phyloP scores from a whole-genome alignment of 176 grass and related monocot species.

The Oryza nivara region DNA sequence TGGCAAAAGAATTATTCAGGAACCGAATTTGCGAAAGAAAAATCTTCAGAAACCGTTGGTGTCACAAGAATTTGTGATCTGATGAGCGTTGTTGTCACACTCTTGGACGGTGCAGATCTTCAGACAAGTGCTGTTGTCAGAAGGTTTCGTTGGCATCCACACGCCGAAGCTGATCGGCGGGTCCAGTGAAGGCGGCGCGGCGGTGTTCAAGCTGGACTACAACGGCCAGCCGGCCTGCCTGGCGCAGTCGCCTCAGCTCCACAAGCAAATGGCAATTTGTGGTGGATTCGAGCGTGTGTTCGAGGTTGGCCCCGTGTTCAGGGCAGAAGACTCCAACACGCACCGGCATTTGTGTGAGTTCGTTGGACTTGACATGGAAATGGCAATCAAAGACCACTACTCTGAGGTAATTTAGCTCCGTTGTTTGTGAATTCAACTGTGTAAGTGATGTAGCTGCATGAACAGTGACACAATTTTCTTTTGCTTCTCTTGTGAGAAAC shows the following conservation, averaged over 20 bases:
- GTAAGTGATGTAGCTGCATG: neutral
- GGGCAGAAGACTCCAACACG: constrained; percentile 68
- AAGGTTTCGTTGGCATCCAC: constrained; percentile 69
- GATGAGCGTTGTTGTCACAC: neutral
- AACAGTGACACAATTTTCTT: neutral
- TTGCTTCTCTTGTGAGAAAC: neutral
- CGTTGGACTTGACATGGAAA: constrained; percentile 68
- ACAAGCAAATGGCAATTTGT: constrained; percentile 77
- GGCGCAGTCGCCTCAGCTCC: constrained; percentile 80
- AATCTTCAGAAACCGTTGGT: neutral
- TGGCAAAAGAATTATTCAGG: neutral
- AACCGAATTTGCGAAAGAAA: neutral
- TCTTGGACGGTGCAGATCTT: constrained; percentile 40
- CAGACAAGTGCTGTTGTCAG: constrained; percentile 50
- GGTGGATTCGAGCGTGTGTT: constrained; percentile 51
- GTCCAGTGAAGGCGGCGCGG: constrained; percentile 73
- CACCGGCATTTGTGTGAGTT: constrained; percentile 82
- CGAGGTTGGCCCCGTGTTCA: constrained; percentile 52
- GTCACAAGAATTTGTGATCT: neutral
- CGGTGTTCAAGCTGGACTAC: constrained; percentile 79
- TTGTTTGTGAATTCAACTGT: neutral
- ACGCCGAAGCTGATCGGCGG: constrained; percentile 71
- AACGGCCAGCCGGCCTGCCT: constrained; percentile 70
- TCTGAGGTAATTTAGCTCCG: constrained; percentile 37
- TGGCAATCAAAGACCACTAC: constrained; percentile 69